Evolutionary conservation across 441 rosid species (phyloP).

Genomic region (Caryocar brasiliense): DNA sequence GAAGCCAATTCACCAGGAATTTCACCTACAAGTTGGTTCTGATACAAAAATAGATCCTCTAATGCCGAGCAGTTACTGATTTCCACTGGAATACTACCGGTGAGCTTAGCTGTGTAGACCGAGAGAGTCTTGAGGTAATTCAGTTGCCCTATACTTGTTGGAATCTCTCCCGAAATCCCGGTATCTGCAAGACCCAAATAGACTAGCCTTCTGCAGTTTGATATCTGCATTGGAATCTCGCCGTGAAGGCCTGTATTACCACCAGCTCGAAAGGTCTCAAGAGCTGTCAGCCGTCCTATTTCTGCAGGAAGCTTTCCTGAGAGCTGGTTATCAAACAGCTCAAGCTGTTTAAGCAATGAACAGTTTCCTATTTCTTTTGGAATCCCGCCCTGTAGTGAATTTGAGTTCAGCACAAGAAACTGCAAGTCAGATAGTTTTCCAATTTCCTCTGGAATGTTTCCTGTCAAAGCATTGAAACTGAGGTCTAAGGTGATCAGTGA

Average conservation of each 20-base stretch:
- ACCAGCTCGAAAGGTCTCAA: constrained; percentile 53
- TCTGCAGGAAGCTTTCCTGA: constrained; percentile 50
- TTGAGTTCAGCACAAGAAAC: constrained; percentile 38
- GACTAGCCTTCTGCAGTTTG: constrained; percentile 36
- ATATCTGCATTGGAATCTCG: constrained; percentile 50
- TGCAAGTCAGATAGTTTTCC: constrained; percentile 34
- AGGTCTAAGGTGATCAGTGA: constrained; percentile 45
- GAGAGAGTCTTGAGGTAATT: constrained; percentile 49
- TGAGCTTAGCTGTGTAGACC: constrained; percentile 51
- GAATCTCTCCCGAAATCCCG: constrained; percentile 48
- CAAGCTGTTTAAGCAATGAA: constrained; percentile 39
- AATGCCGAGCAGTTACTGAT: constrained; percentile 49
- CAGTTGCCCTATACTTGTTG: constrained; percentile 43
- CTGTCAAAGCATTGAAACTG: constrained; percentile 49
- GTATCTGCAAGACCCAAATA: constrained; percentile 70
- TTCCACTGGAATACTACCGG: constrained; percentile 45
- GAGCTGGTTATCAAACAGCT: constrained; percentile 51
- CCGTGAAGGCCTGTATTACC: constrained; percentile 51
- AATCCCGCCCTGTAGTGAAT: constrained; percentile 33
- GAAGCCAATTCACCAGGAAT: constrained; percentile 49
- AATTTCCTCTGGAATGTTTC: constrained; percentile 40
- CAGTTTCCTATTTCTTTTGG: constrained; percentile 48
- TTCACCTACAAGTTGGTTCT: constrained; percentile 41
- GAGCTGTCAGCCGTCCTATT: constrained; percentile 29
- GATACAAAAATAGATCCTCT: constrained; percentile 51